Percentiles rank a stretch among this genome's conserved stretches.
These are phyloP conservation scores for Pistacia integerrima DNA, from an alignment of 345 rosid species.

Conservation along the genomic window DNA sequence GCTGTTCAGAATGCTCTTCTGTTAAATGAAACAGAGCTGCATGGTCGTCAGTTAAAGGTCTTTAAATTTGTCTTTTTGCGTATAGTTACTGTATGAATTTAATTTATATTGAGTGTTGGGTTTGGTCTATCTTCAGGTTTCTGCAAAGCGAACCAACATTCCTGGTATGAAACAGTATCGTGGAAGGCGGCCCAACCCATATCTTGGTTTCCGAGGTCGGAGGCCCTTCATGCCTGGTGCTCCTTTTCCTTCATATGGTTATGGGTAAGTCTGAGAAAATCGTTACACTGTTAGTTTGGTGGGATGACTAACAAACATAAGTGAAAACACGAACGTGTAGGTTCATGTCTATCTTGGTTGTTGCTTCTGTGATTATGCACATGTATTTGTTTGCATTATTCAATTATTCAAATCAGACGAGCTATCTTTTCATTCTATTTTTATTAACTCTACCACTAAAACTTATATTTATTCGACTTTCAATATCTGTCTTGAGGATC, in stretches of 20 bases:
- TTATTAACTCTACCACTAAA: neutral
- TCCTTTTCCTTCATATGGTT: conserved; percentile 67
- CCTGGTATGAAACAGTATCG: conserved; percentile 96
- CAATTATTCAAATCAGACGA: too few species aligned
- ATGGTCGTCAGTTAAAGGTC: conserved; percentile 98
- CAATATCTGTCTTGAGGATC: too few species aligned
- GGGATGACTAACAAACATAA: neutral
- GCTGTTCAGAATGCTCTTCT: conserved; percentile 95
- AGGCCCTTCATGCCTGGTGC: conserved; percentile 80
- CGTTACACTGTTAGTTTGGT: conserved; percentile 3
- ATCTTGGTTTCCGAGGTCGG: conserved; percentile 64
- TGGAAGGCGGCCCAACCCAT: conserved; percentile 75
- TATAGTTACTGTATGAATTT: neutral
- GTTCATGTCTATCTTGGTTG: neutral
- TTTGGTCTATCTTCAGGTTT: conserved; percentile 57
- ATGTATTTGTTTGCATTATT: neutral
- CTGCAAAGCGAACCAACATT: conserved; percentile 92
- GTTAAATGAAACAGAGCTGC: conserved; percentile 92
- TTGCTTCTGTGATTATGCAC: neutral
- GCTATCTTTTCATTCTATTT: neutral
- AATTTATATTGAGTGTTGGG: neutral
- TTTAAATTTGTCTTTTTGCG: neutral
- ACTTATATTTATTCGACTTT: neutral
- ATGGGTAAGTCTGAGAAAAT: conserved; percentile 59
- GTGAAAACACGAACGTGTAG: neutral